Evolutionary conservation across 2,329 filamentous ascomycete species (phyloP), one percentile per base, ranked within the genome.

Genomic region (Paracoccidioides brasiliensis): DNA sequence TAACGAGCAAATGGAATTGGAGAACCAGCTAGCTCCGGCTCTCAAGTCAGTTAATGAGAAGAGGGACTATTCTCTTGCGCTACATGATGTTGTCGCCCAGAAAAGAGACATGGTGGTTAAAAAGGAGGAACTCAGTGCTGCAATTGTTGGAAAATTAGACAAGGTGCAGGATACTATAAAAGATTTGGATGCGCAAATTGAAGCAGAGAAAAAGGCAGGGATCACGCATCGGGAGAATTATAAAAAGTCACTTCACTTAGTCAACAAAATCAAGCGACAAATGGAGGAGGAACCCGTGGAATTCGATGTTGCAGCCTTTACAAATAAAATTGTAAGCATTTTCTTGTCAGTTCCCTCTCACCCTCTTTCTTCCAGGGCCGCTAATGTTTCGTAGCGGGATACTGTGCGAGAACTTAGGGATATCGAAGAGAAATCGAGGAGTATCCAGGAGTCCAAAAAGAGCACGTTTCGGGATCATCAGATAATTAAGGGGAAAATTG

Each of bases 291-390:
- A 77, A 10, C 83, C 85, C 0, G 74, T 78, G 0, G 78, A 83
- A 5, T 89, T 93, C 64, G 83, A 93, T 64, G 70, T 81, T 8
- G 74, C 78, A 4, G 80, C 80, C 4, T 90, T 83, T 72, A 93
- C 91, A 61, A 79, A 82, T 53, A 80, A 80, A 59, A 84, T 90
- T 68, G 85, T 87, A 70, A 70, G 83, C 32, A 33, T 48, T 6
- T 2, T 9, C 38, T 48, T 6, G 4, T 9, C 38, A 5, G 3
- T 30, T 53, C 10, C n/a, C 32, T 50, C 10, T 10, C 5, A 22
- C 1, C 38, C 33, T n/a, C 22, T 42, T 48, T 42, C 45, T 49
- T 44, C 12, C 32, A 43, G 50, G 55, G 62, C 69, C 55, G 70
- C 67, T 64, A 48, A 64, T 56, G 12, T 38, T 53, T 51, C 46